Conservation (phyloP, 2,329 filamentous ascomycete species). For the Fusarium verticillioides region DNA sequence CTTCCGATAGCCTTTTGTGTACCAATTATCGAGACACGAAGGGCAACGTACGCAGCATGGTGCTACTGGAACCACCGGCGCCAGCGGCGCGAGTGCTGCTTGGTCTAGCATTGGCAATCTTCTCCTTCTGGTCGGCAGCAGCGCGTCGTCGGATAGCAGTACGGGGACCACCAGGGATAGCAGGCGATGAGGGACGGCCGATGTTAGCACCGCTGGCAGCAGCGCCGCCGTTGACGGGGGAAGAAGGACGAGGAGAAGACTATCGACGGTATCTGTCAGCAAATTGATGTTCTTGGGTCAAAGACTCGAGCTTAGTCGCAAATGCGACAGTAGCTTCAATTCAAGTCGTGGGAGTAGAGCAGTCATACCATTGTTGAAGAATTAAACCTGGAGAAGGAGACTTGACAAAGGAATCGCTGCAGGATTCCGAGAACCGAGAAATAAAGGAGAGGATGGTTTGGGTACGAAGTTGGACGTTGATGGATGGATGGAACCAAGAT, state of each 20-base stretch:
- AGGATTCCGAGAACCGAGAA: conserved; percentile 46
- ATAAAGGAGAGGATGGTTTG: conserved; percentile 33
- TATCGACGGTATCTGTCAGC: conserved; percentile 40
- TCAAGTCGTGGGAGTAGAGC: background rate
- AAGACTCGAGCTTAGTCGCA: conserved; percentile 17
- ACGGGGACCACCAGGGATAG: conserved; percentile 91
- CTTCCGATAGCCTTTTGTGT: background rate
- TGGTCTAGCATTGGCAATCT: conserved; percentile 91
- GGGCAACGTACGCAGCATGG: conserved; percentile 89
- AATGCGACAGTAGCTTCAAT: conserved; percentile 41
- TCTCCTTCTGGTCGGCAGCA: conserved; percentile 96
- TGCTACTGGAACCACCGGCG: conserved; percentile 95
- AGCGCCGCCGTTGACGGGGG: conserved; percentile 66
- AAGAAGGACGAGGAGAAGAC: conserved; percentile 70
- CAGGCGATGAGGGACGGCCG: conserved; percentile 84
- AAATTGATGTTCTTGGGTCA: background rate
- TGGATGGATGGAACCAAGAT: conserved; percentile 40
- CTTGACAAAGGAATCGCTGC: conserved; percentile 48
- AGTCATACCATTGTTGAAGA: conserved; percentile 48
- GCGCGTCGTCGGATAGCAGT: conserved; percentile 95
- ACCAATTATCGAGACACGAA: background rate
- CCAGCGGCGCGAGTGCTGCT: conserved; percentile 93
- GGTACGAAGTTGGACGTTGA: conserved; percentile 30
- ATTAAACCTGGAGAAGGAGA: conserved; percentile 32
- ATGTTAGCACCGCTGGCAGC: conserved; percentile 75